Evolutionary conservation across 2,329 filamentous ascomycete species (phyloP).

Genomic region (Orbilia blumenaviensis): DNA sequence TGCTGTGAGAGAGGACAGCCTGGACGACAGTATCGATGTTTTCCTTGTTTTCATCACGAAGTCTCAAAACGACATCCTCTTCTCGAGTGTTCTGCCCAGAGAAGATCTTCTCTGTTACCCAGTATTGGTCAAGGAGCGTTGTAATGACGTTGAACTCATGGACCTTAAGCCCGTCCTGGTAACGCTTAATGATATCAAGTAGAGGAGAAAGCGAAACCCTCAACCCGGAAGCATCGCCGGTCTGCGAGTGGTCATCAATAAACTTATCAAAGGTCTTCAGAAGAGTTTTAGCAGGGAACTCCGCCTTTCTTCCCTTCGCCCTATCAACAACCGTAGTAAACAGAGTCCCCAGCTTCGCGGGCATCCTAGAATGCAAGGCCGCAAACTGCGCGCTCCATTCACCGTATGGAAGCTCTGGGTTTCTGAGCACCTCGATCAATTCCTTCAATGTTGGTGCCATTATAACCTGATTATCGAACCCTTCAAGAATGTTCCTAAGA

Average conservation of each 20-base stretch:
- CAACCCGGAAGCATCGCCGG: constrained; percentile 76
- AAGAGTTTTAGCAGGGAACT: constrained; percentile 92
- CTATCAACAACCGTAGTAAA: constrained; percentile 88
- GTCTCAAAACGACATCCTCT: constrained; percentile 90
- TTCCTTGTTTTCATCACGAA: constrained; percentile 96
- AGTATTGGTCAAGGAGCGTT: constrained; percentile 81
- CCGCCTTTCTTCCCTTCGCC: constrained; percentile 76
- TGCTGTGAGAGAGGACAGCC: constrained; percentile 90
- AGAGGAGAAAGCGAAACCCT: constrained; percentile 78
- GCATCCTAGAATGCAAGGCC: constrained; percentile 96
- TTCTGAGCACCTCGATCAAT: constrained; percentile 86
- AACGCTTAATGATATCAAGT: constrained; percentile 78
- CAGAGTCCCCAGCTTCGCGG: constrained; percentile 84
- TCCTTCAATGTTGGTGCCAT: constrained; percentile 88
- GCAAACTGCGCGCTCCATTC: constrained; percentile 97
- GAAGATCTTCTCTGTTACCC: constrained; percentile 84
- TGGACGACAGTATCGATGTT: constrained; percentile 85
- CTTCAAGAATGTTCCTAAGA: constrained; percentile 85
- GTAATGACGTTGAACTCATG: constrained; percentile 88
- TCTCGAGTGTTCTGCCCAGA: constrained; percentile 82
- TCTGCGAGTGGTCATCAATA: constrained; percentile 81
- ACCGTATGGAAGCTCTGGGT: constrained; percentile 90
- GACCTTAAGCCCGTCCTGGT: constrained; percentile 85
- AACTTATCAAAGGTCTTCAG: constrained; percentile 86
- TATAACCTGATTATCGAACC: constrained; percentile 97